A percentile compares a stretch with the other conserved stretches of the same genome.
Evolutionary conservation across 768 basidiomycete species (phyloP).

Genomic region (Xerocomellus dryophilus): DNA sequence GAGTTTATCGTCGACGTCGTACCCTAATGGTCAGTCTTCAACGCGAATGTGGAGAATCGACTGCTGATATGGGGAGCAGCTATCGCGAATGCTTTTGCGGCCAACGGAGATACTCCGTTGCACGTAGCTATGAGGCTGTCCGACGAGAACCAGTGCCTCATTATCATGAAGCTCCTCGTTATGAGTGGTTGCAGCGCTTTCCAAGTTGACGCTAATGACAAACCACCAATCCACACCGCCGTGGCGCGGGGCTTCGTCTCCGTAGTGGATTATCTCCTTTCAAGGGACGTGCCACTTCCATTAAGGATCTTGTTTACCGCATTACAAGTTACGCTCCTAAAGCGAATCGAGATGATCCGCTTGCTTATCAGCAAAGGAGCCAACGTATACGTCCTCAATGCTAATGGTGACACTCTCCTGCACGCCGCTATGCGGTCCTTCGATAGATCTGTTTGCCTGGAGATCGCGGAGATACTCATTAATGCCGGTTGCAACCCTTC

Average conservation of each 20-base stretch:
- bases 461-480: neutral
- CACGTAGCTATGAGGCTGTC: neutral
- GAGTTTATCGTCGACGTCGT: neutral
- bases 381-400: neutral
- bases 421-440: neutral
- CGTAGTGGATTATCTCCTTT: neutral
- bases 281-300: neutral
- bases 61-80: neutral
- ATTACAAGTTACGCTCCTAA: neutral
- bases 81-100: neutral
- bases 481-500: neutral
- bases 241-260: neutral
- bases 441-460: neutral
- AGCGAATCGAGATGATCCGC: conserved; percentile 1
- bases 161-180: neutral
- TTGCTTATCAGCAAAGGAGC: conserved; percentile 1
- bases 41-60: fast-evolving
- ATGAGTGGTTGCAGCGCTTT: neutral
- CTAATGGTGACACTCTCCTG: neutral
- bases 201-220: neutral
- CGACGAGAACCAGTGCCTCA: conserved; percentile 4
- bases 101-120: conserved; percentile 9
- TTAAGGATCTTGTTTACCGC: neutral
- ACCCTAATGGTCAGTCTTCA: neutral
- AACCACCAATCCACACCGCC: neutral